A percentile compares a stretch with the other conserved stretches of the same genome.
These are phyloP conservation scores for Yamadazyma conglobata DNA, from an alignment of 1,139 yeast genomes.

Conservation along the genomic window DNA sequence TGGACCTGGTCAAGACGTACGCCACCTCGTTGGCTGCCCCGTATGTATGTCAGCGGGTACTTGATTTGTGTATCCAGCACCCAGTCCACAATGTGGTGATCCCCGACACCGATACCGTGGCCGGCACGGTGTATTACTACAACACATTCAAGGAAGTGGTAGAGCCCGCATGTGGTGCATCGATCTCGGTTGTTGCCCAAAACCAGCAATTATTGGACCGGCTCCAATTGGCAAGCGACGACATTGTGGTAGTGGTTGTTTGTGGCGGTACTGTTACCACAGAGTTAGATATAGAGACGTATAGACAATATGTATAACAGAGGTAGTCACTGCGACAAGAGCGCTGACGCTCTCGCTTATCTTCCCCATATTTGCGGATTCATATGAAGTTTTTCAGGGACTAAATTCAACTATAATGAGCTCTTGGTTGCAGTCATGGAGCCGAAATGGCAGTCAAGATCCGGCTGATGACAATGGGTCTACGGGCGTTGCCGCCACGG, in stretches of 20 bases:
- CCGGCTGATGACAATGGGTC: too few species aligned
- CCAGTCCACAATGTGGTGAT: constrained; percentile 27
- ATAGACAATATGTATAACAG: constrained; percentile 6
- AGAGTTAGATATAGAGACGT: constrained; percentile 14
- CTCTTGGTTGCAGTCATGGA: too few species aligned
- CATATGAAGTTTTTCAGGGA: constrained; percentile 1
- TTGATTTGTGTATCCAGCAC: constrained; percentile 35
- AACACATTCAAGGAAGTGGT: constrained; percentile 48
- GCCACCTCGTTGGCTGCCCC: constrained; percentile 65
- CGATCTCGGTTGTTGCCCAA: constrained; percentile 50
- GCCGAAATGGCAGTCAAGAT: too few species aligned
- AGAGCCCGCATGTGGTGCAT: constrained; percentile 79
- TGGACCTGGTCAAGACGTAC: constrained; percentile 48
- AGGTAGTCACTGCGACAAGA: too few species aligned
- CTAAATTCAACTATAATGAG: too few species aligned
- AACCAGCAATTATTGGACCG: constrained; percentile 31
- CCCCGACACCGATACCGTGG: constrained; percentile 52
- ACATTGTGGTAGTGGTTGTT: constrained; percentile 54
- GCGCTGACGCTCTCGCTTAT: neutral
- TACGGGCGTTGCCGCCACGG: too few species aligned
- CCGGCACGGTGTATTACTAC: constrained; percentile 49
- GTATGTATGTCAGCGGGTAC: constrained; percentile 44
- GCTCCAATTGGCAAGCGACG: constrained; percentile 37
- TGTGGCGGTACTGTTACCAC: constrained; percentile 62
- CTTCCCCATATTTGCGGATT: constrained; percentile 2